Conservation (phyloP, 2,329 filamentous ascomycete genomes). For the Colletotrichum tanaceti region DNA sequence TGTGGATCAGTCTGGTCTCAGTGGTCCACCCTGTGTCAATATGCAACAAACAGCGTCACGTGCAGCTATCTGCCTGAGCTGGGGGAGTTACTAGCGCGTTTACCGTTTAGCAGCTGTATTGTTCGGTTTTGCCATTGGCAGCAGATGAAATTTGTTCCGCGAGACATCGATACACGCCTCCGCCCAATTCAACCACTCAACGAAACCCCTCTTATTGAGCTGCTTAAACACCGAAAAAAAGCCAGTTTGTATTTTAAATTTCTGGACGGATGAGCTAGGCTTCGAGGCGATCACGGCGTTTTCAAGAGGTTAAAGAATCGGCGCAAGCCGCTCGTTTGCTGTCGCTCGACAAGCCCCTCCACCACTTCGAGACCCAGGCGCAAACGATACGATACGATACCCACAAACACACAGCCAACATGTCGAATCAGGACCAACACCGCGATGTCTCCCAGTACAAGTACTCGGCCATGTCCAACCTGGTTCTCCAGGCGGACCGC, state of each 20-base stretch:
- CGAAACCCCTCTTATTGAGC: constrained; percentile 27
- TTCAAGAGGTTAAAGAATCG: constrained; percentile 22
- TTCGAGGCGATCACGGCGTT: constrained; percentile 29
- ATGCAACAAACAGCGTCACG: not conserved
- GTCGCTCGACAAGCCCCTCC: constrained; percentile 35
- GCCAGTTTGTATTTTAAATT: not conserved
- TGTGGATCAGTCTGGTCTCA: constrained; percentile 25
- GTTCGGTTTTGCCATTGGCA: constrained; percentile 25
- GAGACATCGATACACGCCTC: constrained; percentile 30
- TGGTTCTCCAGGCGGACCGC: constrained; percentile 99
- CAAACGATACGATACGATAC: constrained; percentile 33
- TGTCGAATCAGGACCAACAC: constrained; percentile 80
- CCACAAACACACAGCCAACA: constrained; percentile 55
- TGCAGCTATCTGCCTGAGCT: not conserved
- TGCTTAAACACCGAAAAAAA: constrained; percentile 3
- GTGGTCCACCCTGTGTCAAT: constrained; percentile 23
- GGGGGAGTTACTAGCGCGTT: constrained; percentile 17
- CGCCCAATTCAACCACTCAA: constrained; percentile 16
- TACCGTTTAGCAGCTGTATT: constrained; percentile 24
- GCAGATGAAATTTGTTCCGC: constrained; percentile 39
- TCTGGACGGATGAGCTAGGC: constrained; percentile 12
- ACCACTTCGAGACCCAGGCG: constrained; percentile 23
- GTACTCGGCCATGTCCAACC: constrained; percentile 99
- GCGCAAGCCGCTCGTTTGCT: constrained; percentile 38
- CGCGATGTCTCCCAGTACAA: constrained; percentile 96